A percentile compares a stretch with the other conserved stretches of the same genome.
Conservation (phyloP, 257 asterid genomes). For the Plantago major region DNA sequence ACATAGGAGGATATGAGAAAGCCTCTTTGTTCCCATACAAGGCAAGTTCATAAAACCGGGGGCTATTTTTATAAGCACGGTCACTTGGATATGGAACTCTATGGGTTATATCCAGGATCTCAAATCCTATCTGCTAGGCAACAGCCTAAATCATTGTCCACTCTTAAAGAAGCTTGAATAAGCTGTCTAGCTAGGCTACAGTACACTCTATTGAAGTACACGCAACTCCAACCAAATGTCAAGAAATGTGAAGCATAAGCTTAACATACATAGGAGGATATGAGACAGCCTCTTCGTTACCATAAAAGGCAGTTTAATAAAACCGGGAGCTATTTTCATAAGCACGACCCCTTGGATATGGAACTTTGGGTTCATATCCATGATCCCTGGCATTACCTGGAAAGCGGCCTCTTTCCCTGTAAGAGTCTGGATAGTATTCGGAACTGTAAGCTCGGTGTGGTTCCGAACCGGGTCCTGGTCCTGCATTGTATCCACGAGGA, state of each 20-base stretch:
- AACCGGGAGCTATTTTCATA: slow-evolving; percentile 54
- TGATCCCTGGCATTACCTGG: slow-evolving; percentile 48
- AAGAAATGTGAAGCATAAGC: too few relatives aligned
- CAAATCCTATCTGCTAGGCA: too few relatives aligned
- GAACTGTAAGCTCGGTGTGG: slow-evolving; percentile 42
- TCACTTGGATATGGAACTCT: slow-evolving; percentile 64
- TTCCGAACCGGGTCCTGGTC: slow-evolving; percentile 37
- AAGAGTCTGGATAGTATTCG: slow-evolving; percentile 44
- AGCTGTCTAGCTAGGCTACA: slow-evolving; percentile 15
- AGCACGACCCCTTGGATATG: slow-evolving; percentile 62
- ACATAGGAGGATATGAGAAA: too few relatives aligned
- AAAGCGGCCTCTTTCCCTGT: slow-evolving; percentile 48
- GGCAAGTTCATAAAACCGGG: slow-evolving; percentile 41
- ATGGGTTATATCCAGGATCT: slow-evolving; percentile 47
- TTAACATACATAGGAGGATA: too few relatives aligned
- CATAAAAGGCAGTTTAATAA: slow-evolving; percentile 23
- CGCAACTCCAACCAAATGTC: too few relatives aligned
- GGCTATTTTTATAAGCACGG: slow-evolving; percentile 48
- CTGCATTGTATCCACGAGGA: slow-evolving; percentile 43
- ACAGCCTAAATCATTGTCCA: too few relatives aligned
- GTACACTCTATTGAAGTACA: too few relatives aligned
- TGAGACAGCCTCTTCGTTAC: too few relatives aligned
- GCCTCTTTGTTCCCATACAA: too few relatives aligned
- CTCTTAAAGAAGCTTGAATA: too few relatives aligned
- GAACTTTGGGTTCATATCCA: slow-evolving; percentile 54